A percentile compares a stretch with the other conserved stretches of the same genome.
These are phyloP conservation scores for Fusarium camptoceras DNA, from an alignment of 2,329 filamentous ascomycete species.

Conservation along the genomic window DNA sequence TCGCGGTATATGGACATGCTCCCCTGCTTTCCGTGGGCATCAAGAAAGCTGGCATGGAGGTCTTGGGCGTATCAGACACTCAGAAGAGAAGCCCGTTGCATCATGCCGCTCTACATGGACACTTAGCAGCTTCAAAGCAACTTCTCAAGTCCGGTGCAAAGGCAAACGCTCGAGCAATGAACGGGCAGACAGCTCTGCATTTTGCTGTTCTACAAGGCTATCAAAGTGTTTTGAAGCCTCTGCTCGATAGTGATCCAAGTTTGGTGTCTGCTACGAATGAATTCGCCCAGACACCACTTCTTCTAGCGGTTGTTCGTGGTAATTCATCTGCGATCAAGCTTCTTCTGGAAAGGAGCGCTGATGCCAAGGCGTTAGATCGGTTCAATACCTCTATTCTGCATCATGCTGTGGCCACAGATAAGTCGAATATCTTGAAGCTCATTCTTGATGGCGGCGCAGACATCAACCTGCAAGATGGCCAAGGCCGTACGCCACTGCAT, in stretches of 20 bases:
- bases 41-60: not conserved
- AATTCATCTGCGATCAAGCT: not conserved
- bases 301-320: not conserved
- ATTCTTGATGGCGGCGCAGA: not conserved
- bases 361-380: not conserved
- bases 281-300: not conserved
- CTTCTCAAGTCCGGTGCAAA: constrained; percentile 7
- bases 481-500: not conserved
- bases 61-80: not conserved
- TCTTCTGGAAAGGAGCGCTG: constrained; percentile 2
- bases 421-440: not conserved
- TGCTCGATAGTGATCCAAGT: not conserved
- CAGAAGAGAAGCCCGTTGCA: not conserved
- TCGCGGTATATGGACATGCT: not conserved
- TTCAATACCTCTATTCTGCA: not conserved
- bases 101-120: not conserved
- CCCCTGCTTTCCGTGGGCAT: not conserved
- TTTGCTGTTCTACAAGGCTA: constrained; percentile 1
- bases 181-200: constrained; percentile 3
- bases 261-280: not conserved
- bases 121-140: not conserved
- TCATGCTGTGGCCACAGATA: not conserved
- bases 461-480: not conserved
- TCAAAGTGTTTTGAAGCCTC: constrained; percentile 1
- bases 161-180: not conserved